Conservation (phyloP, 2,329 filamentous ascomycete genomes). For the Pyricularia grisea region DNA sequence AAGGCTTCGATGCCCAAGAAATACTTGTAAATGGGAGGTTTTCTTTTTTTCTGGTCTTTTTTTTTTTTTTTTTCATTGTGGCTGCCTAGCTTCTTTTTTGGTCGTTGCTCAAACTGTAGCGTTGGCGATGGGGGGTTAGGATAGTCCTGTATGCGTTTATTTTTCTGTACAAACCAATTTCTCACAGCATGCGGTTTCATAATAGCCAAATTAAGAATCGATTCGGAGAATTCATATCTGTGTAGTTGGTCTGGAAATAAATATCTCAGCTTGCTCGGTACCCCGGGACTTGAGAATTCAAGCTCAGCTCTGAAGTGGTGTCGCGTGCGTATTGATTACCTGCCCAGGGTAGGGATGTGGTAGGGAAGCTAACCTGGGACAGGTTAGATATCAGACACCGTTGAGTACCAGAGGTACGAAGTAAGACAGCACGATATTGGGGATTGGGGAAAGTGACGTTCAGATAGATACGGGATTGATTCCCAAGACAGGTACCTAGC, state of each 20-base stretch:
- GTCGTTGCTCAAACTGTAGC: neutral
- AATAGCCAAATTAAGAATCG: neutral
- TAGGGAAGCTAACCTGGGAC: too few relatives aligned
- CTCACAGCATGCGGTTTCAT: neutral
- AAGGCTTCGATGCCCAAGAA: constrained; percentile 78
- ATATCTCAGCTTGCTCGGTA: neutral
- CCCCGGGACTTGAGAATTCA: too few relatives aligned
- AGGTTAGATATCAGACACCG: too few relatives aligned
- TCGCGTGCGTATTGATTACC: too few relatives aligned
- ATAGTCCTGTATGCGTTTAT: neutral
- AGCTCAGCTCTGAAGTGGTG: too few relatives aligned
- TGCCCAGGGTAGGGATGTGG: too few relatives aligned
- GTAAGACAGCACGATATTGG: too few relatives aligned
- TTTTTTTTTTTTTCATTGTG: neutral
- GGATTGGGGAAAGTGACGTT: neutral
- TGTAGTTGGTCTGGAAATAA: neutral
- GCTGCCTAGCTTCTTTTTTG: neutral
- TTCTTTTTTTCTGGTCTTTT: too few relatives aligned
- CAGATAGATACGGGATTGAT: neutral
- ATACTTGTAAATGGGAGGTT: constrained; percentile 49
- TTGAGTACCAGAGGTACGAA: too few relatives aligned
- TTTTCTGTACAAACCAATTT: neutral
- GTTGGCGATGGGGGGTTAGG: neutral
- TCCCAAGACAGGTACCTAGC: too few relatives aligned
- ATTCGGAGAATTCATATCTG: neutral